These are phyloP conservation scores for Citrus inodora DNA, from an alignment of 345 rosid genomes.

Conservation along the genomic window DNA sequence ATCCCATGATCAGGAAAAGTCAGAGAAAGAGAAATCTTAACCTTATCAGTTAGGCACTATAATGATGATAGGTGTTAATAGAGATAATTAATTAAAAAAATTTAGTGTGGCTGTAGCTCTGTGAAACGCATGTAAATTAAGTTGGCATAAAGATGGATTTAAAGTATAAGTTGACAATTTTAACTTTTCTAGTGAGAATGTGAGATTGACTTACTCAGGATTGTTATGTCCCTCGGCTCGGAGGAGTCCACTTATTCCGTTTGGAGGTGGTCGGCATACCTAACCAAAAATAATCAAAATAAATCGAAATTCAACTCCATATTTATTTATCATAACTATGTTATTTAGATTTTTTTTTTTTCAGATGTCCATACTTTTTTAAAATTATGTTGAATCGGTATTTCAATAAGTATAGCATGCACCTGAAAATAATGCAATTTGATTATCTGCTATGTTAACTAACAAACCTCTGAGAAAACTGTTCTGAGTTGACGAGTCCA, in stretches of 20 bases:
- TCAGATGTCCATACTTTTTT: no score
- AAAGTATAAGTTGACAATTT: no score
- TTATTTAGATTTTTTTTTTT: no score
- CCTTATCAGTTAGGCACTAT: not conserved
- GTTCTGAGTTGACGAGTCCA: constrained; percentile 75
- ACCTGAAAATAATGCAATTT: no score
- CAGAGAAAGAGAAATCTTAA: not conserved
- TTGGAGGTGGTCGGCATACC: constrained; percentile 60
- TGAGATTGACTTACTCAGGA: constrained; percentile 43
- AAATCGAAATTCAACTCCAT: not conserved
- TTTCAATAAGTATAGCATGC: no score
- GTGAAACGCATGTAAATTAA: no score
- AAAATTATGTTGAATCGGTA: no score
- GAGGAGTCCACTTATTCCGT: constrained; percentile 64
- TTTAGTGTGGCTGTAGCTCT: no score
- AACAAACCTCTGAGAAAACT: constrained; percentile 59
- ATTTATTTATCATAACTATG: not conserved
- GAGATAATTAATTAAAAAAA: not conserved
- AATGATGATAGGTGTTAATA: not conserved
- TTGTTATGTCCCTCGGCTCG: constrained; percentile 55
- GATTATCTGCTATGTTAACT: not conserved
- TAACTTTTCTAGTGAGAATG: no score
- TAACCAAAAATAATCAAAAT: constrained; percentile 16
- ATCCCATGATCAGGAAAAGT: not conserved
- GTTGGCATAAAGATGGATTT: no score